Conservation (phyloP, 495 filamentous ascomycete species). For the Daldinia childiae region DNA sequence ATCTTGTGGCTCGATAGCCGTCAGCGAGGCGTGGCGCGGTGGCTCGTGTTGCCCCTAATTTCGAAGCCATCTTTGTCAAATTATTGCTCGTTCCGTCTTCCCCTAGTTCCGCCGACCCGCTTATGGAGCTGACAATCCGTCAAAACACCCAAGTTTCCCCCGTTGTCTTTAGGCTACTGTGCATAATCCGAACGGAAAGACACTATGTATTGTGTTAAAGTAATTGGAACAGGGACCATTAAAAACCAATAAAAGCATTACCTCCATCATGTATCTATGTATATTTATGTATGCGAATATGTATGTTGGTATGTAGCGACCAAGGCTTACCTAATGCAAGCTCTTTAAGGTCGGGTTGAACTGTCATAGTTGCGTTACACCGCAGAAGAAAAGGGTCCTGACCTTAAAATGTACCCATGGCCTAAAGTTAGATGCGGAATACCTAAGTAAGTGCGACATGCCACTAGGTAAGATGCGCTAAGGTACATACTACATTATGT, state of each 20-base stretch:
- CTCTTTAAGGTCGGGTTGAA: constrained; percentile 30
- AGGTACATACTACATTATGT: not conserved
- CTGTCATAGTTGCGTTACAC: constrained; percentile 34
- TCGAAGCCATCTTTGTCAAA: constrained; percentile 33
- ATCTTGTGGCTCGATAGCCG: constrained; percentile 40
- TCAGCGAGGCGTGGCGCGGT: constrained; percentile 36
- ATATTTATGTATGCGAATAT: constrained; percentile 10
- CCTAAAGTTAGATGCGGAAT: constrained; percentile 12
- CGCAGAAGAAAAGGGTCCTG: constrained; percentile 29
- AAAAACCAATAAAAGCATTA: constrained; percentile 11
- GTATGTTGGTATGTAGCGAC: constrained; percentile 10
- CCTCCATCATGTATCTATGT: not conserved
- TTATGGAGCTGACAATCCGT: constrained; percentile 39
- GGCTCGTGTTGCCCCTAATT: constrained; percentile 36
- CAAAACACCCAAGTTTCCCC: constrained; percentile 18
- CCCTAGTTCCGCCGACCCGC: constrained; percentile 44
- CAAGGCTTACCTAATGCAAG: constrained; percentile 26
- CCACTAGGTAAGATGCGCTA: not conserved
- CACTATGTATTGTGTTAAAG: constrained; percentile 24
- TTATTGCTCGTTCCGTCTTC: constrained; percentile 44
- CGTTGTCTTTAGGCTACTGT: constrained; percentile 40
- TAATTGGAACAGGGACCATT: constrained; percentile 11
- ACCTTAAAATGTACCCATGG: constrained; percentile 23
- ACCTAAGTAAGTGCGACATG: constrained; percentile 3
- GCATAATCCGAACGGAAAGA: constrained; percentile 27